phyloP scores from a whole-genome alignment of 1,284 basidiomycete species.

The Paramarasmius palmivorus region DNA sequence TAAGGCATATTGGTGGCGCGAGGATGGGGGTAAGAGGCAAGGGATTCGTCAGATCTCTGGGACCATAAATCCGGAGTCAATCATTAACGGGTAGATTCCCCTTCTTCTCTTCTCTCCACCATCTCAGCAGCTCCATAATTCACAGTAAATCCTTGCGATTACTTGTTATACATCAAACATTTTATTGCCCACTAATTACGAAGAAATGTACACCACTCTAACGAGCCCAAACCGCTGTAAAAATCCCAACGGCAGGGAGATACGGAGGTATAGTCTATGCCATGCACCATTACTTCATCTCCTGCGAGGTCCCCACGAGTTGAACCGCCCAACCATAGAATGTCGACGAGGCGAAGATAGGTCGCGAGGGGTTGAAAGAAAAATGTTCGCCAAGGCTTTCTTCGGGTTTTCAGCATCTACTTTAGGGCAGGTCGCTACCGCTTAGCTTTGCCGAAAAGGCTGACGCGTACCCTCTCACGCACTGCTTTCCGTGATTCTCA shows the following conservation, averaged over 20 bases:
- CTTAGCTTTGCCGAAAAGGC: no score
- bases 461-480: no score
- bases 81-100: background rate
- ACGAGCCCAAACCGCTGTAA: conserved; percentile 70
- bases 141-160: no score
- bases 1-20: conserved; percentile 60
- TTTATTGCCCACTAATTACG: no score
- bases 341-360: conserved; percentile 50
- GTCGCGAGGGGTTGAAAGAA: conserved; percentile 58
- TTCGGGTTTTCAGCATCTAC: background rate
- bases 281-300: conserved; percentile 86
- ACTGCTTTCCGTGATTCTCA: no score
- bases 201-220: conserved; percentile 77
- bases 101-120: background rate
- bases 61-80: no score
- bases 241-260: conserved; percentile 67
- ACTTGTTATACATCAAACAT: no score
- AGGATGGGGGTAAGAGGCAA: conserved; percentile 18
- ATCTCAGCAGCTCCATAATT: no score
- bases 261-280: conserved; percentile 84
- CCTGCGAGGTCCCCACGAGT: conserved; percentile 79
- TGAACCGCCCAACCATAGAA: conserved; percentile 51
- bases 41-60: conserved; percentile 5
- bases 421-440: conserved; percentile 10
- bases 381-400: background rate